These are phyloP conservation scores for Blastobotrys apis DNA, from an alignment of 1,139 yeast genomes.

Conservation along the genomic window DNA sequence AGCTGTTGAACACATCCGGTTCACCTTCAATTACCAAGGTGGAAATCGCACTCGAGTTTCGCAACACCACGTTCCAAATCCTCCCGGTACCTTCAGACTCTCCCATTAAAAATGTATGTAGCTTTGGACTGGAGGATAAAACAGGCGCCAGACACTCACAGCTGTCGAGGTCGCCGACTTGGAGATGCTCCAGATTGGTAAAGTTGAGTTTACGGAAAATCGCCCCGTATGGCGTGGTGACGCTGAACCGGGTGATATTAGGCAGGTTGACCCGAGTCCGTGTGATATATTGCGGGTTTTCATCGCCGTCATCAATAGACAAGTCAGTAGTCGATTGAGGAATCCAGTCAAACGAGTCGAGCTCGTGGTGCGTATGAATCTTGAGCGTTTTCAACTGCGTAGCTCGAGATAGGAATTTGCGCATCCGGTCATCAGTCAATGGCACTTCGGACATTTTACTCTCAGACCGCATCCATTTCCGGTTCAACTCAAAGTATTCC, in stretches of 20 bases:
- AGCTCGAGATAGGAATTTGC: conserved; percentile 1
- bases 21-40: conserved; percentile 13
- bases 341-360: conserved; percentile 11
- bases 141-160: conserved; percentile 10
- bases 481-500: conserved; percentile 10
- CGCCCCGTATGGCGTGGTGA: conserved; percentile 13
- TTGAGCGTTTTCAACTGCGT: conserved; percentile 1
- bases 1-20: conserved; percentile 10
- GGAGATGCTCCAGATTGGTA: conserved; percentile 6
- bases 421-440: conserved; percentile 8
- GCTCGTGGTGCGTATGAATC: conserved; percentile 11
- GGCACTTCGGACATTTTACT: conserved; percentile 7
- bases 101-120: conserved; percentile 7
- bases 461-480: conserved; percentile 8
- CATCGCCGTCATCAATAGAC: conserved; percentile 12
- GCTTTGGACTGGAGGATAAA: conserved; percentile 1
- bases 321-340: conserved; percentile 3
- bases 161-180: conserved; percentile 13
- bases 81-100: conserved; percentile 12
- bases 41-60: conserved; percentile 4
- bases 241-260: conserved; percentile 4
- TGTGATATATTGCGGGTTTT: conserved; percentile 10
- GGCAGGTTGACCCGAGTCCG: conserved; percentile 8
- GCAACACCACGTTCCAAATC: conserved; percentile 11
- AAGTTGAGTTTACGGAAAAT: conserved; percentile 11